Base-by-base conservation (phyloP, 2,329 filamentous ascomycete genomes). In the Cryphonectria radicalis region DNA sequence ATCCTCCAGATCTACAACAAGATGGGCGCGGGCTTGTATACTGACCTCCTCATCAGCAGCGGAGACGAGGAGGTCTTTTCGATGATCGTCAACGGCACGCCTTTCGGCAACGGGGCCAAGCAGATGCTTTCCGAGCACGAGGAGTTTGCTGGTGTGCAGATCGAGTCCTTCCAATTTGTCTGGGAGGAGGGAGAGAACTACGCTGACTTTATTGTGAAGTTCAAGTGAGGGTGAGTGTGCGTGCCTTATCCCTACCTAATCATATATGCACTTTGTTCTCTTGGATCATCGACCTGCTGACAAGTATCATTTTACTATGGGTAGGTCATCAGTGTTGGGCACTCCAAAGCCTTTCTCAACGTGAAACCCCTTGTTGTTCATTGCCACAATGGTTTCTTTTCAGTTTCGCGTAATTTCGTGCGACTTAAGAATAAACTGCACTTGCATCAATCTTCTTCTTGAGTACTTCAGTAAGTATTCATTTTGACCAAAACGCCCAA, bases 81-180 rank as follows among this genome's bases (percentile, higher is more conserved):
- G 32, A 35, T 62, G 8, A 35, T 62, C 14, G 19, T 37, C 28
- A 19, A 40, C 28, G 8, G 57, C 32, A 62, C 57, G 17, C 28
- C 57, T 17, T 62, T 62, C 19, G 17, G 57, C 13, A 37, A 35
- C 32, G 57, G 32, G 17, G 57, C 57, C 46, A 5, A 22, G 14
- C 4, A n/a, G 25, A 62, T 62, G 57, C 22, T 37, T 19, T 37
- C 28, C 17, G 57, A 62, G 57, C 4, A 62, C 28, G 57, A 35
- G 3, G 57, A 62, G 57, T 37, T 35, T 37, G 57, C 32, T 22
- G 28, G 17, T n/a, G 32, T 37, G 57, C 8, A 40, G 17, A 35
- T 62, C 57, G 28, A 62, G 57, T 62, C 57, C 28, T 62, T 62
- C 28, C 57, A 37, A 19, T 62, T 35, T 22, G 8, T 62, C 28